Base-by-base conservation (phyloP, 148 eudicot species). In the Fagopyrum homotropicum region DNA sequence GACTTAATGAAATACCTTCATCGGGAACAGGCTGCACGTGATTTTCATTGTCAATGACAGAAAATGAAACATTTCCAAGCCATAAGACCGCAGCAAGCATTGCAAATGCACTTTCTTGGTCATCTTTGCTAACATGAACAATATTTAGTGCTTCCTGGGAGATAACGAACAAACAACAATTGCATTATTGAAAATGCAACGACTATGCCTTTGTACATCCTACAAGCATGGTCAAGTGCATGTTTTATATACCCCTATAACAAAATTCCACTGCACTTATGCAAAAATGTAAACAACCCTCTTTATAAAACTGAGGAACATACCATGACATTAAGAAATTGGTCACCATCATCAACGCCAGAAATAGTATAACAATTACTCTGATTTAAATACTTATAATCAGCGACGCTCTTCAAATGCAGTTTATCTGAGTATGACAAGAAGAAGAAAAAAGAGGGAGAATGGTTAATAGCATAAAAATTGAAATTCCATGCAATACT, bases 341-440 rank as follows among this genome's bases (percentile, higher is more conserved):
- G 89, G 79, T 92, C 91, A 68, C 96, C 93, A 80, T 95, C 98
- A 83, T 95, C 92, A 82, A 95, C 92, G 76, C 92, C 90, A 63
- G 87, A 63, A 81, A 95, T 90, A 43, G 87, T 78, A 76, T 85
- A 81, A 86, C 98, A 93, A 73, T 74, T 83, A 80, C 97, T 95
- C 83, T 95, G 93, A 68, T 73, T 80, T 85, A 95, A 80, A 77
- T 92, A 95, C 19, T 86, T 89, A 75, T 89, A 95, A 56, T 90
- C 96, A 63, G 80, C 84, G 48, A 81, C 88, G 78, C 79, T 78
- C 88, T 83, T 84, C 85, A 95, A 79, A 78, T 89, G 89, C 82
- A 95, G 74, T 84, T 92, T 92, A 72, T 89, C 98, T 95, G 86
- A 69, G 49, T 6, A 70, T 44, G 29, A 70, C 50, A 45, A 69